Conservation (phyloP, 164 flowering plant species). For the Piper betle region DNA sequence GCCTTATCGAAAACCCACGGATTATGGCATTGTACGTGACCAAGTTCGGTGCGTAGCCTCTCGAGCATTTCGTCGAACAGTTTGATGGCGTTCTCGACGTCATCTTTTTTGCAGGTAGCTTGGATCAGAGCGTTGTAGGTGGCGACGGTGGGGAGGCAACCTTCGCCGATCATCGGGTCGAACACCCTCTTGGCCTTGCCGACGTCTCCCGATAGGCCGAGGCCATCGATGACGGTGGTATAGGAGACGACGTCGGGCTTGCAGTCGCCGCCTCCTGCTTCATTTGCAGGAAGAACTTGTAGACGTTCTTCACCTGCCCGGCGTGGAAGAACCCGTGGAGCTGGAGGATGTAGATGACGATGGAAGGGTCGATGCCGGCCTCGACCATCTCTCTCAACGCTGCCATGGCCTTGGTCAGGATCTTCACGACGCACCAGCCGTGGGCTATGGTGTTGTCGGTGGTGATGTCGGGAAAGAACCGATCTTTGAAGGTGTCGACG, state of each 20-base stretch:
- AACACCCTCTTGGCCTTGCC: slow-evolving; percentile 54
- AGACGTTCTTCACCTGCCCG: slow-evolving; percentile 58
- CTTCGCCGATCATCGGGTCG: slow-evolving; percentile 47
- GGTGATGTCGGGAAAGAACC: slow-evolving; percentile 52
- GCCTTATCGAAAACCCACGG: slow-evolving; percentile 75
- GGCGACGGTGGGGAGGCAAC: slow-evolving; percentile 69
- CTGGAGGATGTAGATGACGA: slow-evolving; percentile 54
- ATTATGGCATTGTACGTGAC: slow-evolving; percentile 64
- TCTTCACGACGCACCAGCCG: slow-evolving; percentile 78
- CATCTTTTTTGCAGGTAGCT: slow-evolving; percentile 76
- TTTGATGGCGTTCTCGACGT: slow-evolving; percentile 52
- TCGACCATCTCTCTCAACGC: slow-evolving; percentile 79
- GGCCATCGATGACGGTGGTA: slow-evolving; percentile 82
- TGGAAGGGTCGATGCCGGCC: slow-evolving; percentile 46
- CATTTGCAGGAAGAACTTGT: slow-evolving; percentile 80
- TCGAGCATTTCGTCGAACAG: slow-evolving; percentile 64
- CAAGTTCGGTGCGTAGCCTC: slow-evolving; percentile 61
- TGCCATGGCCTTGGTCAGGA: slow-evolving; percentile 53
- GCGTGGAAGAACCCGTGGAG: slow-evolving; percentile 75
- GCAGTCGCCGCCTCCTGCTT: slow-evolving; percentile 47
- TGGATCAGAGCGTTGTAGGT: slow-evolving; percentile 87
- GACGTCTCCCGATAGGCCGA: slow-evolving; percentile 66
- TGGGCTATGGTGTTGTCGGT: slow-evolving; percentile 69
- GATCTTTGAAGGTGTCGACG: slow-evolving; percentile 37
- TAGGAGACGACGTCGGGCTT: slow-evolving; percentile 66